phyloP scores from a whole-genome alignment of 2,329 filamentous ascomycete species.

The Fusarium temperatum region DNA sequence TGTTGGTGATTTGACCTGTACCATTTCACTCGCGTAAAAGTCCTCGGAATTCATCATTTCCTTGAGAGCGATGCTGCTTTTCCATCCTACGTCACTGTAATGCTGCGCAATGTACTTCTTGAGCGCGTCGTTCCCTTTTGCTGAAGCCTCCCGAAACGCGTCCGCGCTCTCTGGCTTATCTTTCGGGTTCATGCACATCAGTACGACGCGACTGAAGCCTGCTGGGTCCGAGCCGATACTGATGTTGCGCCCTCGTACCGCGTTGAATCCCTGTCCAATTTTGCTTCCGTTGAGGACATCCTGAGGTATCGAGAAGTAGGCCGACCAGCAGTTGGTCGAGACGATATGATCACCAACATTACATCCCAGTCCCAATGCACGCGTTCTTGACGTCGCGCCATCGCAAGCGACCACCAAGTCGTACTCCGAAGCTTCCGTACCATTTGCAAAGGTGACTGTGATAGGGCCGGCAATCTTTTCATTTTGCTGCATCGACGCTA shows the following conservation, averaged over 20 bases:
- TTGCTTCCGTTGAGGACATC: constrained; percentile 51
- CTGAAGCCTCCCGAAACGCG: constrained; percentile 52
- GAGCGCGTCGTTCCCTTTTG: constrained; percentile 27
- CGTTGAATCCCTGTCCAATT: constrained; percentile 49
- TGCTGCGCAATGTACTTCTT: constrained; percentile 52
- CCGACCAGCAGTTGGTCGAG: constrained; percentile 49
- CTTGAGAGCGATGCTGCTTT: constrained; percentile 46
- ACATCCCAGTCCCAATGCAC: constrained; percentile 1
- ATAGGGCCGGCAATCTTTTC: not conserved
- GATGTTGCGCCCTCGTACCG: constrained; percentile 50
- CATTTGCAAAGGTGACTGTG: constrained; percentile 6
- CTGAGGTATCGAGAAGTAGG: constrained; percentile 52
- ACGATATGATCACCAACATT: not conserved
- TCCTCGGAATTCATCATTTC: constrained; percentile 49
- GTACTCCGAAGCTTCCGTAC: not conserved
- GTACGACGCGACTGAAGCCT: constrained; percentile 44
- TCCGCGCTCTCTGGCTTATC: constrained; percentile 39
- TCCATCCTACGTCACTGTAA: constrained; percentile 58
- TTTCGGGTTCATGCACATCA: constrained; percentile 50
- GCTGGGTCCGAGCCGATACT: constrained; percentile 46
- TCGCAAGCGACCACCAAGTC: constrained; percentile 15
- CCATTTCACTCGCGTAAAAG: constrained; percentile 57
- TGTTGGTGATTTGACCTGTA: constrained; percentile 53
- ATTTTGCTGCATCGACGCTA: constrained; percentile 3
- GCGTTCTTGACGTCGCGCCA: constrained; percentile 10